Conservation (phyloP, 192 early-diverging fungal species). For the Chytriomyces sp. region DNA sequence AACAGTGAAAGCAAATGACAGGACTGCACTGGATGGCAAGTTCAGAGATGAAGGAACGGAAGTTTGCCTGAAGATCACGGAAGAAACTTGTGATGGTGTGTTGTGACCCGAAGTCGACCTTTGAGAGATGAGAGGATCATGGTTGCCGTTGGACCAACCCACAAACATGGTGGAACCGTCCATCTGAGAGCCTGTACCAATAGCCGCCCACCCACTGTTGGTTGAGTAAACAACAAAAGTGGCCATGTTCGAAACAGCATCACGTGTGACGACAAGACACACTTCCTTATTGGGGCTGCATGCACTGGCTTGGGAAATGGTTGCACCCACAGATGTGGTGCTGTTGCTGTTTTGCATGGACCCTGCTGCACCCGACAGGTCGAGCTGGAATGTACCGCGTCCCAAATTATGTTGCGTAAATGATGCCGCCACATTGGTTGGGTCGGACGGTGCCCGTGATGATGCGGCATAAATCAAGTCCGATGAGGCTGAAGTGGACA, state of each 20-base stretch:
- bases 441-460: not conserved
- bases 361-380: not conserved
- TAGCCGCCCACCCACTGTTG: constrained; percentile 8
- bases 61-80: not conserved
- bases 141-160: constrained; percentile 30
- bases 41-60: not conserved
- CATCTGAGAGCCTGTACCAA: constrained; percentile 38
- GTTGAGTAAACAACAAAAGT: not conserved
- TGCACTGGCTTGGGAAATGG: not conserved
- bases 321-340: not conserved
- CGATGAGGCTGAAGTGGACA: not conserved
- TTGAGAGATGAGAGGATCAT: not conserved
- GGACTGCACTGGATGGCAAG: not conserved
- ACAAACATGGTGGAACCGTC: constrained; percentile 29
- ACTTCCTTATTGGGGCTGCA: not conserved
- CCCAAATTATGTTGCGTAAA: not conserved
- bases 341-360: not conserved
- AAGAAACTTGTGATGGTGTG: not conserved
- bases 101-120: not conserved
- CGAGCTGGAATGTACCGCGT: too few species aligned
- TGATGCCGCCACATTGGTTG: not conserved
- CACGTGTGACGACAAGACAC: not conserved
- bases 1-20: constrained; percentile 7
- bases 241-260: not conserved
- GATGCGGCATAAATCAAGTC: not conserved